A percentile compares a stretch with the other conserved stretches of the same genome.
Evolutionary conservation across 306 rosid genomes (phyloP).

Genomic region (Astragalus glycyphyllos): DNA sequence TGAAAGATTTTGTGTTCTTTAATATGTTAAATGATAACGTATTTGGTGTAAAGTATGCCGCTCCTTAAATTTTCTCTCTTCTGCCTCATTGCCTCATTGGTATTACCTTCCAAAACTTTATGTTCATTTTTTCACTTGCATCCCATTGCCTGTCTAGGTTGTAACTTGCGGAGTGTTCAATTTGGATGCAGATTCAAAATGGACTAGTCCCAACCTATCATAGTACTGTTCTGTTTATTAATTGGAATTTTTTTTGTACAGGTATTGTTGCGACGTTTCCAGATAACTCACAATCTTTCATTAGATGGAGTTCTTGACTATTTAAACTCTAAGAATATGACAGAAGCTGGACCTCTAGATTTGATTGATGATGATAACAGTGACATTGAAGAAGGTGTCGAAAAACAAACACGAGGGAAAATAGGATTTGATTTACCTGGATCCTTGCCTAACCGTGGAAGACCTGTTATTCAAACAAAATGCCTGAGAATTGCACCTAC

Average conservation of each 20-base stretch:
- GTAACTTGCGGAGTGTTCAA: neutral
- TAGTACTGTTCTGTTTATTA: conserved; percentile 20
- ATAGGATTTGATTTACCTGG: conserved; percentile 84
- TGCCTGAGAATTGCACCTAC: conserved; percentile 89
- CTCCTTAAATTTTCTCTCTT: neutral
- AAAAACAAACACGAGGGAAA: conserved; percentile 71
- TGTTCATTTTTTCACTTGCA: neutral
- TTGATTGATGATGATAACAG: conserved; percentile 84
- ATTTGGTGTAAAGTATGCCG: neutral
- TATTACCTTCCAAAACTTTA: conserved; percentile 24
- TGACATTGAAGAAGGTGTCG: conserved; percentile 83
- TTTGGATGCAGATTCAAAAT: conserved; percentile 25
- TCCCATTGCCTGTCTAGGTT: neutral
- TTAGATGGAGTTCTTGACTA: conserved; percentile 93
- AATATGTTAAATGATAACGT: too few species aligned
- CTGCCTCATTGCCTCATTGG: conserved; percentile 11
- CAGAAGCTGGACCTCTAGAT: conserved; percentile 89
- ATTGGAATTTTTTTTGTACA: conserved; percentile 47
- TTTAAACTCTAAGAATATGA: conserved; percentile 94
- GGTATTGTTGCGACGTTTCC: conserved; percentile 83
- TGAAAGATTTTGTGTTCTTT: neutral
- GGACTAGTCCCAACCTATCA: neutral
- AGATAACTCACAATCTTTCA: conserved; percentile 90
- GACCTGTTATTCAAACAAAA: conserved; percentile 83
- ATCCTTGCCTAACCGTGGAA: conserved; percentile 81